Conservation (phyloP, 768 basidiomycete genomes). For the Serpula lacrymans region DNA sequence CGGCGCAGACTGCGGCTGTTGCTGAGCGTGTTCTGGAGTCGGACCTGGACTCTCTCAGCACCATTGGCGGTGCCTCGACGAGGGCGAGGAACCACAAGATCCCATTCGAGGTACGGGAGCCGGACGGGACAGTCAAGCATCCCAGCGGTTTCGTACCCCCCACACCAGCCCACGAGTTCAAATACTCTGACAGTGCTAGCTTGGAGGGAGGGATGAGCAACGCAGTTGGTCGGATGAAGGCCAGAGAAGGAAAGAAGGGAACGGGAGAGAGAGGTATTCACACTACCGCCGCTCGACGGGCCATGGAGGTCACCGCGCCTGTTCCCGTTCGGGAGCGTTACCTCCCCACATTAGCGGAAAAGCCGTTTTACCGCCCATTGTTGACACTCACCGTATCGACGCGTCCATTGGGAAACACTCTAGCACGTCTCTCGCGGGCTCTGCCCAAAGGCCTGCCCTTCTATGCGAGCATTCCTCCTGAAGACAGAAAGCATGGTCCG, state of each 20-base stretch:
- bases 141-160: conserved; percentile 44
- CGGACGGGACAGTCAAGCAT: conserved; percentile 37
- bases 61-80: conserved; percentile 15
- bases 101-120: conserved; percentile 37
- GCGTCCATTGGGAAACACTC: conserved; percentile 35
- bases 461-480: conserved; percentile 26
- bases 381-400: conserved; percentile 39
- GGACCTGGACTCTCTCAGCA: conserved; percentile 20
- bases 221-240: conserved; percentile 8
- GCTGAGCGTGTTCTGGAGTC: conserved; percentile 29
- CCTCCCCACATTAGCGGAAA: conserved; percentile 19
- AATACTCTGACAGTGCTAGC: conserved; percentile 10
- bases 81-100: conserved; percentile 32
- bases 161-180: conserved; percentile 37
- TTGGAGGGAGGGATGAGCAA: conserved; percentile 16
- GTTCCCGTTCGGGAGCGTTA: conserved; percentile 23
- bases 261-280: conserved; percentile 18
- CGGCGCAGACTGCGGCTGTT: conserved; percentile 28
- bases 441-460: conserved; percentile 34
- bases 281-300: conserved; percentile 9
- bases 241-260: conserved; percentile 7
- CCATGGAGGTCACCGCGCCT: conserved; percentile 2
- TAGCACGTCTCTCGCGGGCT: conserved; percentile 30
- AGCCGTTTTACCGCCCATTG: conserved; percentile 40
- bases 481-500: conserved; percentile 31